A percentile compares a stretch with the other conserved stretches of the same genome.
phyloP scores from a whole-genome alignment of 805 yeast genomes.

The Candida corydali region DNA sequence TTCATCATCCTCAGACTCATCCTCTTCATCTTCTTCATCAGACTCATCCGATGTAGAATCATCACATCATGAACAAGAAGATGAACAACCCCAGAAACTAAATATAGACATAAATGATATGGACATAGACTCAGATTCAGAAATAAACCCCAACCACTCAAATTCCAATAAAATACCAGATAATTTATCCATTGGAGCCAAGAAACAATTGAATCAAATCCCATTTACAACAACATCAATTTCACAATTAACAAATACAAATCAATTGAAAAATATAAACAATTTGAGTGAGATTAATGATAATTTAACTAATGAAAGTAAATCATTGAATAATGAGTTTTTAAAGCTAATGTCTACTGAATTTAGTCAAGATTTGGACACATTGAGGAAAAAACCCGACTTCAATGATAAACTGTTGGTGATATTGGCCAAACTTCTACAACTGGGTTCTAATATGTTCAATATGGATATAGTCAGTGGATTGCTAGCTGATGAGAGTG shows the following conservation, averaged over 20 bases:
- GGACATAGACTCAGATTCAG: constrained; percentile 23
- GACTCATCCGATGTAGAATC: constrained; percentile 18
- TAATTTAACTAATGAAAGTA: constrained; percentile 18
- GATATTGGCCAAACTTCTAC: constrained; percentile 52
- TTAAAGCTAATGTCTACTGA: constrained; percentile 51
- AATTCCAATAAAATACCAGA: constrained; percentile 12
- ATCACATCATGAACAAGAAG: constrained; percentile 15
- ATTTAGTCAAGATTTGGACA: constrained; percentile 60
- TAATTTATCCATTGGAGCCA: constrained; percentile 16
- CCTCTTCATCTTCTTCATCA: constrained; percentile 36
- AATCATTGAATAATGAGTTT: constrained; percentile 46
- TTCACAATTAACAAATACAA: constrained; percentile 10
- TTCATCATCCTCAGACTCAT: constrained; percentile 50
- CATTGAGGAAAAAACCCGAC: constrained; percentile 59
- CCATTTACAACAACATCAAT: constrained; percentile 23
- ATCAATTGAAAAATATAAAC: constrained; percentile 16
- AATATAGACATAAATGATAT: constrained; percentile 25
- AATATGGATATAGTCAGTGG: constrained; percentile 46
- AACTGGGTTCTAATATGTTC: constrained; percentile 56
- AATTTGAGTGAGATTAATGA: constrained; percentile 5
- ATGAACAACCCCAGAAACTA: constrained; percentile 6
- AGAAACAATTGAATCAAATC: constrained; percentile 17
- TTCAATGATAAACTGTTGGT: constrained; percentile 54
- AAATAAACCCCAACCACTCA: constrained; percentile 10
- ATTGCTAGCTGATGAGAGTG: constrained; percentile 18